Evolutionary conservation across 1,284 basidiomycete species (phyloP).

Genomic region (Sporisorium scitamineum): DNA sequence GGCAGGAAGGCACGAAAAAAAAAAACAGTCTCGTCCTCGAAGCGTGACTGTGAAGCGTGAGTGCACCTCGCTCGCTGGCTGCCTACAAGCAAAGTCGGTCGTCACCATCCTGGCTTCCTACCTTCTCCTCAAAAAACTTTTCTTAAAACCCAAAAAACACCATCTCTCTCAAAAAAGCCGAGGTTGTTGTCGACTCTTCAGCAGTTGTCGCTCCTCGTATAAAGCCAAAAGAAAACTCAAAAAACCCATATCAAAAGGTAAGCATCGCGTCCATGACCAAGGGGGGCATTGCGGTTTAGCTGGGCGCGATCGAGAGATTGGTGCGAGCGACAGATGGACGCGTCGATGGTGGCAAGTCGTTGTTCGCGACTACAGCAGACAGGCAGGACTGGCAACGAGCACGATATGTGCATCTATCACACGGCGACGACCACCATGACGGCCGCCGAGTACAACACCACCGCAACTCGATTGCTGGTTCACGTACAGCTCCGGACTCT

Average conservation of each 20-base stretch:
- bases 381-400: neutral
- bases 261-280: slow-evolving; percentile 2
- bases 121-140: slow-evolving; percentile 46
- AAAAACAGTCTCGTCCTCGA: neutral
- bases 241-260: slow-evolving; percentile 47
- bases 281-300: neutral
- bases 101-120: slow-evolving; percentile 29
- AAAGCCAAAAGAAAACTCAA: slow-evolving; percentile 40
- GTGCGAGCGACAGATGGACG: neutral
- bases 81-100: slow-evolving; percentile 4
- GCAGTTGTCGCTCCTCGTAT: slow-evolving; percentile 38
- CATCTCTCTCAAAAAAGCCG: slow-evolving; percentile 40
- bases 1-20: neutral
- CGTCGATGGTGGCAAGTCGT: neutral
- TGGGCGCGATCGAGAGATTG: neutral
- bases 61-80: slow-evolving; percentile 2
- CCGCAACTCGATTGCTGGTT: neutral
- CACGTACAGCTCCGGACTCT: neutral
- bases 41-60: slow-evolving; percentile 7
- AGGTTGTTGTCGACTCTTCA: slow-evolving; percentile 36
- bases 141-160: slow-evolving; percentile 49
- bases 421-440: neutral
- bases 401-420: neutral
- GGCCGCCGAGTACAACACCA: neutral
- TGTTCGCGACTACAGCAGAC: slow-evolving; percentile 1